These are phyloP conservation scores for Verbena officinalis DNA, from an alignment of 257 asterid genomes.

Conservation along the genomic window DNA sequence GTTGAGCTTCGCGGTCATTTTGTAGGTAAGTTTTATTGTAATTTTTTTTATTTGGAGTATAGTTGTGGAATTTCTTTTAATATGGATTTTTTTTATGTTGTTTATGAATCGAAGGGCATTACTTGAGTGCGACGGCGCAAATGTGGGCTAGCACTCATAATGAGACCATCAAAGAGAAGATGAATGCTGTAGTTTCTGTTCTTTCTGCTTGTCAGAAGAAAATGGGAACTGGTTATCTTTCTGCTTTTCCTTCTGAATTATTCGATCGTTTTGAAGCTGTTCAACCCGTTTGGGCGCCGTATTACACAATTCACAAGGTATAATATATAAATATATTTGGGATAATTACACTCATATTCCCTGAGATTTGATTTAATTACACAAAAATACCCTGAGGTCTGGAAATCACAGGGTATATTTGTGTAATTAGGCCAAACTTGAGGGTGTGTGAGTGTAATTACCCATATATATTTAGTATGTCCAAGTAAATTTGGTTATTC, in stretches of 20 bases:
- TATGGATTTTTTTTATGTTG: background rate
- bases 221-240: slow-evolving; percentile 81
- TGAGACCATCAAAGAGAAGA: slow-evolving; percentile 55
- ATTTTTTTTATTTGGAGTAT: background rate
- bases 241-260: slow-evolving; percentile 75
- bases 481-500: background rate
- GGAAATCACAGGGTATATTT: too few relatives aligned
- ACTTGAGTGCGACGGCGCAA: slow-evolving; percentile 81
- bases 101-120: slow-evolving; percentile 62
- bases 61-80: background rate
- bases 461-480: too few relatives aligned
- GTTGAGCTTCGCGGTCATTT: slow-evolving; percentile 94
- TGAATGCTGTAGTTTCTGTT: slow-evolving; percentile 58
- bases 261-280: slow-evolving; percentile 79
- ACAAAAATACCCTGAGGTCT: too few relatives aligned
- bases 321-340: background rate
- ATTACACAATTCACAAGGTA: slow-evolving; percentile 93
- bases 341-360: too few relatives aligned
- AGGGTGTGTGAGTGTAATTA: background rate
- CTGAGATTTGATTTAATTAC: too few relatives aligned
- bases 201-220: slow-evolving; percentile 64
- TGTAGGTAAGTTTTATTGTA: slow-evolving; percentile 60
- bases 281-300: slow-evolving; percentile 90
- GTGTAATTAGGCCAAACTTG: too few relatives aligned
- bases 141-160: slow-evolving; percentile 93